Percentiles rank a stretch among this genome's conserved stretches.
phyloP scores from a whole-genome alignment of 371 early-diverging fungal genomes.

The Nematocida homosporus region DNA sequence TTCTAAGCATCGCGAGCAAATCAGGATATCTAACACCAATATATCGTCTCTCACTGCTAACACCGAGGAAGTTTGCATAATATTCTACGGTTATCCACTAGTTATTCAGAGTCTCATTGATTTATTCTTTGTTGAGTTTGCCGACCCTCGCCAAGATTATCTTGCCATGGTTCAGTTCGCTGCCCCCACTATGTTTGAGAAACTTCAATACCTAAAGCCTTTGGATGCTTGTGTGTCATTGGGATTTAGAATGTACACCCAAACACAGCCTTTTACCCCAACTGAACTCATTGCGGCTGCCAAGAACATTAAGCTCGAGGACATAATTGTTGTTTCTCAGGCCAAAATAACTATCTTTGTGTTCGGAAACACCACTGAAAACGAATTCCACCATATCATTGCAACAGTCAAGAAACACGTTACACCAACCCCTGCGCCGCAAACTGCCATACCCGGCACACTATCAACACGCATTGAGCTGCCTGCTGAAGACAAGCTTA shows the following conservation, averaged over 20 bases:
- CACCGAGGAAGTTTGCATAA: not conserved
- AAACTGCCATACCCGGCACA: too few species aligned
- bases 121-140: not conserved
- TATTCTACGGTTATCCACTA: not conserved
- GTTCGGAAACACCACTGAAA: not conserved
- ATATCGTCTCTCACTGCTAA: not conserved
- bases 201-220: too few species aligned
- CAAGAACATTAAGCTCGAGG: not conserved
- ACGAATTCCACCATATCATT: too few species aligned
- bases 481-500: too few species aligned
- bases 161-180: not conserved
- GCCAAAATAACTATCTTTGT: not conserved
- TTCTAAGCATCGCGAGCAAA: not conserved
- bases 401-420: too few species aligned
- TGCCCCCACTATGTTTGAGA: too few species aligned
- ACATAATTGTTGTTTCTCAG: not conserved
- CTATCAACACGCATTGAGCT: too few species aligned
- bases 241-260: not conserved
- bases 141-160: not conserved
- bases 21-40: not conserved
- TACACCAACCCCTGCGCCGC: too few species aligned
- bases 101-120: not conserved
- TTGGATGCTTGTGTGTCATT: too few species aligned
- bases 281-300: not conserved
- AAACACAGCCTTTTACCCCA: not conserved